Evolutionary conservation across 768 basidiomycete species (phyloP), one percentile per base, ranked within the genome.

Genomic region (Favolaschia claudopus): DNA sequence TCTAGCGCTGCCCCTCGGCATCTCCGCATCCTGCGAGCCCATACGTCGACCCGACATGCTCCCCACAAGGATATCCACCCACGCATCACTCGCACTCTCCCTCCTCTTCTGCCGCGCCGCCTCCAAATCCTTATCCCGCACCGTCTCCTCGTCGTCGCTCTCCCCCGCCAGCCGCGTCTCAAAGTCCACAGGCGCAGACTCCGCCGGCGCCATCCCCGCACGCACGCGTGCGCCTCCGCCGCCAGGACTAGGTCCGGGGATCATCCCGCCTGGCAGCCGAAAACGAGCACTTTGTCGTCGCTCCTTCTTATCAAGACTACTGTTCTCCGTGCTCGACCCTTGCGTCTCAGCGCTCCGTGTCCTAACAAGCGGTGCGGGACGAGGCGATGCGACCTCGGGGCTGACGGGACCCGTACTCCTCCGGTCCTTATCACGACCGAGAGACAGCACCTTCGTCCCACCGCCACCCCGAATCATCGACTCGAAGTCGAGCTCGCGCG

Each of bases 11-110:
- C 70, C 66, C 50, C 66, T 34, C 37, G 19, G 7, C 55, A 74
- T 52, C 59, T 76, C 63, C 5, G 76, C 84, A 44, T 88, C 88
- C 69, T 89, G 88, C 7, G 79, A 82, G 1, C 69, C 81, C 69
- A 88, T 71, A 37, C 87, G 73, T 37, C 87, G 74, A 32, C 65
- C 71, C 62, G 82, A 83, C 43, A 71, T 22, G 14, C 70, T 83
- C 39, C 85, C 86, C 2, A 94, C 91, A 10, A 93, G 74, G 37
- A 94, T 94, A 73, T 94, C 93, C 37, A 94, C 91, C 92, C 93
- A 93, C 5, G 91, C 91, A 67, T 94, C 93, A 47, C 91, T 88
- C 64, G 73, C 74, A 67, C 76, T 74, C 75, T 81, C 78, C 33
- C 81, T 73, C 45, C 81, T 80, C 71, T 67, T 78, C 77, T 73